These are phyloP conservation scores for Crepidotus variabilis DNA, from an alignment of 768 basidiomycete species.

Conservation along the genomic window DNA sequence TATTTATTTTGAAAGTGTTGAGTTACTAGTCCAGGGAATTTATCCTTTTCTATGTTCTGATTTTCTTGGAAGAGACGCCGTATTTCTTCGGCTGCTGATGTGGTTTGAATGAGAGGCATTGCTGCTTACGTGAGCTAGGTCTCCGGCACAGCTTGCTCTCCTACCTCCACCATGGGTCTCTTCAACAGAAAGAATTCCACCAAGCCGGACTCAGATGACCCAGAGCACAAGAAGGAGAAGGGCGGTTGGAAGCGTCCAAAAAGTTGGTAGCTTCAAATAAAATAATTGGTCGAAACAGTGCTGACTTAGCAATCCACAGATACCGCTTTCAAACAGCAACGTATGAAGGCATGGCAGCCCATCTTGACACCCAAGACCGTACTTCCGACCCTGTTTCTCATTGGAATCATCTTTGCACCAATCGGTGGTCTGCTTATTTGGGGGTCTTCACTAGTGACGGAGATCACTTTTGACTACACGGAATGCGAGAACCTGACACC, in stretches of 20 bases:
- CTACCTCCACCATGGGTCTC: conserved; percentile 41
- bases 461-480: conserved; percentile 95
- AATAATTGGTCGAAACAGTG: conserved; percentile 5
- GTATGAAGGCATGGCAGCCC: conserved; percentile 99
- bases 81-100: conserved; percentile 24
- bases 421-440: conserved; percentile 94
- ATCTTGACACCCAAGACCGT: conserved; percentile 98
- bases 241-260: conserved; percentile 82
- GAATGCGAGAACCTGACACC: conserved; percentile 71
- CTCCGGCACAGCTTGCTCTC: conserved; percentile 10
- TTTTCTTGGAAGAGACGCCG: conserved; percentile 37
- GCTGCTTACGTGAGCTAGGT: conserved; percentile 25
- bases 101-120: conserved; percentile 49
- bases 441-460: conserved; percentile 78
- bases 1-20: conserved; percentile 34
- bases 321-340: conserved; percentile 99
- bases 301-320: conserved; percentile 42
- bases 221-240: conserved; percentile 75
- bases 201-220: conserved; percentile 35
- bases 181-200: conserved; percentile 53
- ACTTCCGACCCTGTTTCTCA: conserved; percentile 91
- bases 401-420: conserved; percentile 92
- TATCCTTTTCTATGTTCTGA: conserved; percentile 20
- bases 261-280: conserved; percentile 45
- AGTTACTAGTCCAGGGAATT: conserved; percentile 40